Evolutionary conservation across 179 eudicot genomes (phyloP).

Genomic region (Beta macrorhiza): DNA sequence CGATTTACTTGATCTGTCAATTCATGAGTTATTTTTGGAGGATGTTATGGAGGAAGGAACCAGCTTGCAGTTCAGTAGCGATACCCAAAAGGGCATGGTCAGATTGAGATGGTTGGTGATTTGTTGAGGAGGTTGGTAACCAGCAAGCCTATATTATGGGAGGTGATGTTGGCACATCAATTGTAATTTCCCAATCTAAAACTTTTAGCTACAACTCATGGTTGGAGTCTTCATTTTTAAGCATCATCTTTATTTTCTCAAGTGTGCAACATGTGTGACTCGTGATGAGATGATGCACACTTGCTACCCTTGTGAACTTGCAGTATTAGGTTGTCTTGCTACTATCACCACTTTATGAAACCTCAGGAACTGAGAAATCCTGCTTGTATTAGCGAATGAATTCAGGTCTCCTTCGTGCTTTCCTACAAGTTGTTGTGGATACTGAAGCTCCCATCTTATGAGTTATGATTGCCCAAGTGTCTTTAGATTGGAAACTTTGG

Average conservation of each 20-base stretch:
- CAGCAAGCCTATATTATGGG: background rate
- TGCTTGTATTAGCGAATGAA: background rate
- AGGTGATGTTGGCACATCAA: background rate
- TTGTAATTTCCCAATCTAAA: background rate
- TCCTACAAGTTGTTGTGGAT: background rate
- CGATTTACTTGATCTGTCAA: background rate
- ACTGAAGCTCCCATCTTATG: background rate
- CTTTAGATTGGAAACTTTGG: background rate
- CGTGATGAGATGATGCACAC: background rate
- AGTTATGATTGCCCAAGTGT: background rate
- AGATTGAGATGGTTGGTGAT: background rate
- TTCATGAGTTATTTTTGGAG: background rate
- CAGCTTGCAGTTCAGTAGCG: background rate
- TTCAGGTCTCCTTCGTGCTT: background rate
- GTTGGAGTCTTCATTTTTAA: background rate
- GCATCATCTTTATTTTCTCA: background rate
- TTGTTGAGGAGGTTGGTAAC: background rate
- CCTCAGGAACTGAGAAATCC: background rate
- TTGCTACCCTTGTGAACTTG: background rate
- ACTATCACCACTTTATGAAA: background rate
- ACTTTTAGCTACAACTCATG: background rate
- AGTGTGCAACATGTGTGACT: background rate
- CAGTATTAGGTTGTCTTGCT: background rate
- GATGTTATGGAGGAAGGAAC: background rate
- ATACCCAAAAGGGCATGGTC: background rate